Conservation (phyloP, 2,329 filamentous ascomycete genomes). For the Xylariaceae sp. region DNA sequence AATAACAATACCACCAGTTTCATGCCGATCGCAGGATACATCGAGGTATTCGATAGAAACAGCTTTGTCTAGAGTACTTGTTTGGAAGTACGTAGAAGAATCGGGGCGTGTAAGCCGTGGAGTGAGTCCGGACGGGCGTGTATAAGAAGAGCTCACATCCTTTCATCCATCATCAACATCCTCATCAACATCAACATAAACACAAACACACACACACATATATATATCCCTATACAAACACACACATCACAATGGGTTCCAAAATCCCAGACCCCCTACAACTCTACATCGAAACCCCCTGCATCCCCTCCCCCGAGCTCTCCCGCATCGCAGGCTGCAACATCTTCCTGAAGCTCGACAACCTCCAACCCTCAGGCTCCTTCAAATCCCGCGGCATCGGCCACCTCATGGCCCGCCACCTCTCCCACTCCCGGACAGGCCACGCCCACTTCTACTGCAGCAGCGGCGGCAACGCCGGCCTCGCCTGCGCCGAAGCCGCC, state of each 20-base stretch:
- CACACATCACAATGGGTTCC: constrained; percentile 26
- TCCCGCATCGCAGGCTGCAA: constrained; percentile 69
- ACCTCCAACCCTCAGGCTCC: constrained; percentile 75
- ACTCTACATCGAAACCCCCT: constrained; percentile 68
- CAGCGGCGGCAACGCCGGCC: constrained; percentile 77
- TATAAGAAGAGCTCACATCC: not conserved
- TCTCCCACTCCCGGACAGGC: constrained; percentile 25
- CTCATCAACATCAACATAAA: not conserved
- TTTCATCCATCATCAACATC: not conserved
- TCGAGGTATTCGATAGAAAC: no score
- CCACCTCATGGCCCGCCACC: constrained; percentile 54
- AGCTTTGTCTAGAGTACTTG: no score
- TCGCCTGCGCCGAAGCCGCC: constrained; percentile 73
- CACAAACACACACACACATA: not conserved
- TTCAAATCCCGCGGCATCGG: constrained; percentile 82
- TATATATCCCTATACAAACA: not conserved
- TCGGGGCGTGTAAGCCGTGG: not conserved
- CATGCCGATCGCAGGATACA: no score
- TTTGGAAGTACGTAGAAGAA: not conserved
- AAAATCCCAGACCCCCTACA: constrained; percentile 36
- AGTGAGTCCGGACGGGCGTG: not conserved
- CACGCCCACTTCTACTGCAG: constrained; percentile 70
- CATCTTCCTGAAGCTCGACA: constrained; percentile 81
- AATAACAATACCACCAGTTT: no score
- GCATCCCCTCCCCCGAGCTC: constrained; percentile 60